Base-by-base conservation (phyloP, 352 stramenopile genomes). In the Phytophthora pistaciae region DNA sequence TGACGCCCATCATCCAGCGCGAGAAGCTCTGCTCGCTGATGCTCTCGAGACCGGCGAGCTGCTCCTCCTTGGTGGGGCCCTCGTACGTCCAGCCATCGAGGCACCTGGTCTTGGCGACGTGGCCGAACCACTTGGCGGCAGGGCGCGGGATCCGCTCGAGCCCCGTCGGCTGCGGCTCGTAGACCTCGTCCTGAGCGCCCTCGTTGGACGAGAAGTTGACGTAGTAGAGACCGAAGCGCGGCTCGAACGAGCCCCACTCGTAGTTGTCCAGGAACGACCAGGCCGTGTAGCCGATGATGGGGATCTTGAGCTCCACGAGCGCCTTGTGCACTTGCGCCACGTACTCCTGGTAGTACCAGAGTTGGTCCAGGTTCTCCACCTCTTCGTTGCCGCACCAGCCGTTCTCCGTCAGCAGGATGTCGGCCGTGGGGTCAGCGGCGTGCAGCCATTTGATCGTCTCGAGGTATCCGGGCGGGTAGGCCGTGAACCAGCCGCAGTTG, bases 191-290 rank as follows among this genome's bases (percentile, higher is more conserved):
- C 57, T 85, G 74, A 36, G 40, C 56, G 25, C 77, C 80, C 0
- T 68, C 82, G 9, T 68, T 44, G 31, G 69, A 65, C 25, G 82
- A 78, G 55, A 80, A 91, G 56, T 92, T 80, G 46, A 92, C 82
- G 71, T 90, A 89, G 68, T 81, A 92, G 46, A 92, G 72, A 5
- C 84, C 84, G 55, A 91, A 92, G 36, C 82, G 82, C 20, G 82
- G 80, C 29, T 77, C 74, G 66, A 83, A 92, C 46, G 80, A 90
- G 4, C 94, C 80, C 97, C 97, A 99, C 72, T 99, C 96, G 76
- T 97, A 99, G 69, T 99, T 99, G 73, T 99, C 95, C 55, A 99
- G 71, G 29, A 98, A 83, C 33, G 80, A 94, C 96, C 95, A 99
- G 6, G 90, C 92, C 77, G 96, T 98, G 75, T 98, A 99, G 8